These are phyloP conservation scores for Phytophthora rubi DNA, from an alignment of 352 stramenopile species.

Conservation along the genomic window DNA sequence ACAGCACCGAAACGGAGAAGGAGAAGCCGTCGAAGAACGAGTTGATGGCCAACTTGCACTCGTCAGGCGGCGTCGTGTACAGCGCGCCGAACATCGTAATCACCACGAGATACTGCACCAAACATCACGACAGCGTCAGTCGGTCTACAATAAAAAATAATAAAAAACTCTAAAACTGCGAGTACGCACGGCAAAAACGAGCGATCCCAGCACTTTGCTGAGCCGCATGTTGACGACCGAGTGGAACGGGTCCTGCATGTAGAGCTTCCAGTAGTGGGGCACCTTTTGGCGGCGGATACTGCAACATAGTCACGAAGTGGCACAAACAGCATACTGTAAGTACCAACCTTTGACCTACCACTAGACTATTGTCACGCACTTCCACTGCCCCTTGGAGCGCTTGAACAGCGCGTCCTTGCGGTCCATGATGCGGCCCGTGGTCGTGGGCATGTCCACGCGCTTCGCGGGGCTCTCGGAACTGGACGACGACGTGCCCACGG, in stretches of 20 bases:
- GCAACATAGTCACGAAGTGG: constrained; percentile 7
- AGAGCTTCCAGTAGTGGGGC: constrained; percentile 84
- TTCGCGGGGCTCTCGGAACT: constrained; percentile 33
- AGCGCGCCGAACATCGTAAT: constrained; percentile 73
- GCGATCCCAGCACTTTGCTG: constrained; percentile 72
- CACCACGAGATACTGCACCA: constrained; percentile 66
- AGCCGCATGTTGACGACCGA: constrained; percentile 82
- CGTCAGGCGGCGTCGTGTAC: constrained; percentile 72
- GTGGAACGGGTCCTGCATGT: constrained; percentile 87
- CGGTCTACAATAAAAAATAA: constrained; percentile 1
- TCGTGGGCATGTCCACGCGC: constrained; percentile 32
- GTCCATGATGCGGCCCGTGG: constrained; percentile 76
- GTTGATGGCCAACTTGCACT: constrained; percentile 74
- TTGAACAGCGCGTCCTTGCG: constrained; percentile 67
- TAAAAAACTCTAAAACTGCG: constrained; percentile 20
- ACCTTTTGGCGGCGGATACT: constrained; percentile 84
- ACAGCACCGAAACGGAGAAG: constrained; percentile 83
- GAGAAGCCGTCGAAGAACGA: constrained; percentile 81
- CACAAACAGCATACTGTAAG: constrained; percentile 7
- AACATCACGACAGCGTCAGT: constrained; percentile 7
- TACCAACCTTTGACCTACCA: neutral
- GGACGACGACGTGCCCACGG: constrained; percentile 14
- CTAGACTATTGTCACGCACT: constrained; percentile 45
- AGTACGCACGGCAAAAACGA: constrained; percentile 35
- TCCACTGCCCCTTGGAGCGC: constrained; percentile 81